Base-by-base conservation (phyloP, 2,329 filamentous ascomycete species). In the Ambrosiella beaveri region DNA sequence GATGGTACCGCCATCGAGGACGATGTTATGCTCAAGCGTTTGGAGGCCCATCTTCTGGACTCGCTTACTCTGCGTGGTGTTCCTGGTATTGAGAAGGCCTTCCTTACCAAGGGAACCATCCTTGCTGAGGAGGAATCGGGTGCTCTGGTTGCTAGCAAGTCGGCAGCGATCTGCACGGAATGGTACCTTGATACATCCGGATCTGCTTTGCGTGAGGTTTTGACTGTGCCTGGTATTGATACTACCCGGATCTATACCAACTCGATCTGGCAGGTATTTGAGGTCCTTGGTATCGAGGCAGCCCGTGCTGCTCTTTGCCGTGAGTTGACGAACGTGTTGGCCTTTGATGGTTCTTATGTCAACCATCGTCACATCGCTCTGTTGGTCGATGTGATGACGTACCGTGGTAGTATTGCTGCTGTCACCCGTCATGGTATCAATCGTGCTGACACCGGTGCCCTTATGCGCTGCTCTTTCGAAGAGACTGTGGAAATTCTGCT, bases 401-500 rank as follows among this genome's bases (percentile, higher is more conserved):
- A 94, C 66, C 82, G 93, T 66, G 93, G 93, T 64, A 85, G 86
- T 65, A 84, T 98, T 66, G 95, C 95, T 70, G 91, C 93, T 12
- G 91, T 98, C 63, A 98, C 93, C 58, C 87, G 93, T 71, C 93
- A 98, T 68, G 93, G 93, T 73, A 98, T 98, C 75, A 98, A 98
- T 75, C 84, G 93, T 65, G 88, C 91, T 35, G 93, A 98, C 68
- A 98, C 94, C 62, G 93, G 93, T 75, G 94, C 93, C 8, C 78
- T 98, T 65, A 98, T 98, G 93, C 86, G 93, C 70, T 98, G 94
- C 77, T 98, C 93, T 1, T 98, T 98, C 73, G 93, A 98, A 72
- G 94, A 98, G 71, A 98, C 93, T 0, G 93, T 98, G 45, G 94
- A 98, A 68, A 98, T 98, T 75, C 76, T 98, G 57, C 81, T 98